Base-by-base conservation (phyloP, 2,329 filamentous ascomycete genomes). In the Aspergillus pseudoterreus region DNA sequence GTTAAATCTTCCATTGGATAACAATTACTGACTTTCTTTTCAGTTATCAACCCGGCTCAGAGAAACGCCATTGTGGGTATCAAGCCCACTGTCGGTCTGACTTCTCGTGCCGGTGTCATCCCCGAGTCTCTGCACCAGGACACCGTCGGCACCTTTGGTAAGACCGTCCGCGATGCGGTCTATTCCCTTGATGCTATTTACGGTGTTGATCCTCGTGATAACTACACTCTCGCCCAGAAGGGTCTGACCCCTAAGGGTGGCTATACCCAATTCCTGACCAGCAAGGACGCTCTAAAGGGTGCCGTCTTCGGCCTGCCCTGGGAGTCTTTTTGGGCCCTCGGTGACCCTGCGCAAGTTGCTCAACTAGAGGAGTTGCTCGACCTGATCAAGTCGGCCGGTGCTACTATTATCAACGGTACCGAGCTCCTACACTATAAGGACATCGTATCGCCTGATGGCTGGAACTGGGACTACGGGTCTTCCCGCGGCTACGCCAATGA, bases 51-150 rank as follows among this genome's bases (percentile, higher is more conserved):
- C 64, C 88, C 88, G 0, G 86, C 87, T 1, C 81, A 86, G 65
- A 75, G 85, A 4, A 88, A 87, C 62, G 79, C 77, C 2, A 64
- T 91, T 2, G 85, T 90, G 1, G 87, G 87, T 3, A 80, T 91
- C 66, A 91, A 90, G 70, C 86, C 87, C 1, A 90, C 86, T 1
- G 84, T 90, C 5, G 87, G 87, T 0, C 68, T 89, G 46, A 89
- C 85, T 0, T 88, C 86, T 8, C 75, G 85, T 14, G 76, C 71
- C 17, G 82, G 76, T 15, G 78, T 85, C 24, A 78, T 91, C 32
- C 88, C 87, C 0, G 85, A 87, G 62, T 81, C 78, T 10, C 72
- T 80, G 50, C 82, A 87, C 60, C 84, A 87, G 60, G 88, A 91
- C 61, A 84, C 81, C 0, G 80, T 90, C 0, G 88, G 87, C 2